Evolutionary conservation across 208 protist species (phyloP), one percentile per base, ranked within the genome.

Genomic region (Crithidia expoeki): DNA sequence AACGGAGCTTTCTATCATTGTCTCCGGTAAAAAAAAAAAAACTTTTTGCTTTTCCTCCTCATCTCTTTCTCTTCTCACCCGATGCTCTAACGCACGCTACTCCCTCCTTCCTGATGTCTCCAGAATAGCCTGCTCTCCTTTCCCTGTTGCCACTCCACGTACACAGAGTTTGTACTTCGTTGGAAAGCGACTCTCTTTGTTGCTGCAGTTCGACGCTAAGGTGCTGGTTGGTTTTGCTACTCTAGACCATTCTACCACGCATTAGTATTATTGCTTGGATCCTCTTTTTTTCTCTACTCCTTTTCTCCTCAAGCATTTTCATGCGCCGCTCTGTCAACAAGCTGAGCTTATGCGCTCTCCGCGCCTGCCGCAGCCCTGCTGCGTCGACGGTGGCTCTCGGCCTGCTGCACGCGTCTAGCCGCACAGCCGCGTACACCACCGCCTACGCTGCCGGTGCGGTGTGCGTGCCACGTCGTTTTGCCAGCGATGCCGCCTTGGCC

Each of bases 401-500:
- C 25, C 23, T 46, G 17, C 21, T 19, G 12, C 34, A 14, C 17
- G 53, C 53, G 23, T 6, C 30, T 11, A 28, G 21, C 47, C 33
- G 32, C 32, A 49, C 12, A 5, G 36, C 36, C 12, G 36, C 33
- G 60, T 27, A 30, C 32, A 40, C 51, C 46, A 17, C 30, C 25
- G 44, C 38, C 19, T 21, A 32, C 34, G 23, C 40, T 17, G n/a
- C 59, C 4, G 44, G 21, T 30, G 59, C 74, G 19, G 65, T 72
- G 47, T 30, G 50, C 21, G 49, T 63, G 49, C 89, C 84, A 55
- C 61, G 52, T 33, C 92, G 92, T 56, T 81, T 76, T 40, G 88
- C 82, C 17, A 81, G 81, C 51, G 62, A 92, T 69, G 74, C 76
- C 33, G 79, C 72, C 16, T 76, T 96, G 19, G 72, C 78, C 14